phyloP scores from a whole-genome alignment of 345 rosid genomes.

The Hypericum androsaemum region DNA sequence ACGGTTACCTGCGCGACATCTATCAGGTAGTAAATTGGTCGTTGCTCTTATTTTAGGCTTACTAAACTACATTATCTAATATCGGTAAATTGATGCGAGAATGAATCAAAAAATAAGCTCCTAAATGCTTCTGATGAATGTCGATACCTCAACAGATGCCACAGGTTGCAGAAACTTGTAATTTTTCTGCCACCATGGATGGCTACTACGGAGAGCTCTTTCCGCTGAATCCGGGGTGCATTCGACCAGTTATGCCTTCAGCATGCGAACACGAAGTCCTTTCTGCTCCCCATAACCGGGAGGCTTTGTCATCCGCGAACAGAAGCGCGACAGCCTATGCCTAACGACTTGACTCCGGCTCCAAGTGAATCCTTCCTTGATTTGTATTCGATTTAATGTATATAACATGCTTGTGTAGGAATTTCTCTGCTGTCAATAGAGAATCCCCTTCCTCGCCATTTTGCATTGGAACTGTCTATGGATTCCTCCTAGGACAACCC shows the following conservation, averaged over 20 bases:
- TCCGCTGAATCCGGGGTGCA: conserved; percentile 75
- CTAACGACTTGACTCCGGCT: conserved; percentile 5
- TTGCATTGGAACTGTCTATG: too few species aligned
- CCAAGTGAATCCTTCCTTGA: neutral
- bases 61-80: too few species aligned
- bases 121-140: neutral
- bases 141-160: conserved; percentile 38
- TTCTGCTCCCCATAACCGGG: conserved; percentile 52
- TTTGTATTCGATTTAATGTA: too few species aligned
- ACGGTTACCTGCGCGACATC: conserved; percentile 55
- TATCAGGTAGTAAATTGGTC: conserved; percentile 62
- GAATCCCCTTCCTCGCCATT: too few species aligned
- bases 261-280: conserved; percentile 39
- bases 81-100: neutral
- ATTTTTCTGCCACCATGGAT: conserved; percentile 55
- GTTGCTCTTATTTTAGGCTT: too few species aligned
- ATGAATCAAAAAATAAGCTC: neutral
- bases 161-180: conserved; percentile 72
- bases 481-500: too few species aligned
- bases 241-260: conserved; percentile 48
- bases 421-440: too few species aligned
- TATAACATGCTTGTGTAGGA: too few species aligned
- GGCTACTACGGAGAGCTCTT: conserved; percentile 75
- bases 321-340: conserved; percentile 10
- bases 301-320: conserved; percentile 21